Base-by-base conservation (phyloP, 768 basidiomycete species). In the Phanerochaete sordida region DNA sequence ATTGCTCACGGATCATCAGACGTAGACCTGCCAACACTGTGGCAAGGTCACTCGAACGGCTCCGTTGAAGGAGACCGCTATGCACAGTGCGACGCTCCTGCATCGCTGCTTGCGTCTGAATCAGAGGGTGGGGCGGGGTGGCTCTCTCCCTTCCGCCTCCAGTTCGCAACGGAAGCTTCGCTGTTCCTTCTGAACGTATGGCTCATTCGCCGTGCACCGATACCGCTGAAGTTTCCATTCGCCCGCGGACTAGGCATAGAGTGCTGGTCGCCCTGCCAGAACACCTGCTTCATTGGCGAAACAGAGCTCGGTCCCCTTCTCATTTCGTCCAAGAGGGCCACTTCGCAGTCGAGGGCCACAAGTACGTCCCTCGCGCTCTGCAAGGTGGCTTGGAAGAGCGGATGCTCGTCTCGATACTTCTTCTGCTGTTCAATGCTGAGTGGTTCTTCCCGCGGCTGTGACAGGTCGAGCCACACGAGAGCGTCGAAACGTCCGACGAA, bases 401-500 rank as follows among this genome's bases (percentile, higher is more conserved):
- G 30, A 27, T 31, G 24, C n/a, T 26, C n/a, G 23, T 50, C 48
- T 31, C 48, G 48, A 31, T 15, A 50, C n/a, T 26, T 11, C 48
- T 26, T 3, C 47, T 62, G 61, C 43, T 53, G 31, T 3, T 53
- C 51, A 11, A 62, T 57, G 4, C 43, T 62, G 23, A 46, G 56
- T 52, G 48, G 35, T 27, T 37, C 24, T 11, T 44, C 45, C 31
- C 31, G 28, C 3, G 24, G 48, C n/a, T 50, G 30, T 5, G 61
- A 45, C 39, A 58, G 24, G 3, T 64, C 55, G 16, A 65, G 59
- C 68, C 68, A 69, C 13, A 69, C 47, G 3, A 69, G 60, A 26
- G 64, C 61, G 49, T 69, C 64, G 39, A 63, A 64, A 30, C 53
- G 59, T 46, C 57, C 35, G 45, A 65, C 31, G 23, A 62, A 69